phyloP scores from a whole-genome alignment of 331 rosid species.

The Ulmus americana region DNA sequence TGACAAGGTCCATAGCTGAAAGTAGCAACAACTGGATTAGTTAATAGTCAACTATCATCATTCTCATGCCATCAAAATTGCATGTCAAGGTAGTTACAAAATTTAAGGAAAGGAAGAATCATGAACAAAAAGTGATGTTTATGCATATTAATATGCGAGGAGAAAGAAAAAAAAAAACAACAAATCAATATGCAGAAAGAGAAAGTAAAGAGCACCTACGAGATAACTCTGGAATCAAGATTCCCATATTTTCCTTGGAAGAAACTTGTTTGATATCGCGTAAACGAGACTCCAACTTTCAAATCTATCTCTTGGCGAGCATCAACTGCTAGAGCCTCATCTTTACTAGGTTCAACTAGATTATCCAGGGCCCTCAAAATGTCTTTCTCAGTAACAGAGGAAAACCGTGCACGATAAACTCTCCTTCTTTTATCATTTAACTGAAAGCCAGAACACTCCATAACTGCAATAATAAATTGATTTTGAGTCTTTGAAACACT shows the following conservation, averaged over 20 bases:
- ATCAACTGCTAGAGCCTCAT: conserved; percentile 89
- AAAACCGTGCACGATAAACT: conserved; percentile 81
- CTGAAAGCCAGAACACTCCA: conserved; percentile 64
- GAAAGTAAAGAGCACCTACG: conserved; percentile 58
- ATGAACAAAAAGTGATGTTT: conserved; percentile 3
- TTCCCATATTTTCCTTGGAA: conserved; percentile 97
- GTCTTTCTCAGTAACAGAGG: conserved; percentile 87
- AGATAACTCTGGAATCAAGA: conserved; percentile 89
- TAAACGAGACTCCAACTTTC: conserved; percentile 96
- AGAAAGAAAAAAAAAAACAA: conserved; percentile 9
- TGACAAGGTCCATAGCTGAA: conserved; percentile 98
- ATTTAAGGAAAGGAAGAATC: neutral
- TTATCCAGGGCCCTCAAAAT: conserved; percentile 76
- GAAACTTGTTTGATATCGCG: conserved; percentile 78
- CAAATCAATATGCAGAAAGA: conserved; percentile 1
- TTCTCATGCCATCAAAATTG: neutral
- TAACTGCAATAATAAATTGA: conserved; percentile 55
- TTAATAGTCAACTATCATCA: conserved; percentile 1
- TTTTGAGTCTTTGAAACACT: conserved; percentile 1
- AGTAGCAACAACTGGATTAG: conserved; percentile 31
- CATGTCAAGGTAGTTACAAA: neutral
- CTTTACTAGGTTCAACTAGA: conserved; percentile 73
- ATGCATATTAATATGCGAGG: conserved; percentile 10
- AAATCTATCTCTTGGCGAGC: conserved; percentile 98
- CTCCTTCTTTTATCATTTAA: conserved; percentile 42